Evolutionary conservation across 371 early-diverging fungal genomes (phyloP).

Genomic region (Smittium culicis): DNA sequence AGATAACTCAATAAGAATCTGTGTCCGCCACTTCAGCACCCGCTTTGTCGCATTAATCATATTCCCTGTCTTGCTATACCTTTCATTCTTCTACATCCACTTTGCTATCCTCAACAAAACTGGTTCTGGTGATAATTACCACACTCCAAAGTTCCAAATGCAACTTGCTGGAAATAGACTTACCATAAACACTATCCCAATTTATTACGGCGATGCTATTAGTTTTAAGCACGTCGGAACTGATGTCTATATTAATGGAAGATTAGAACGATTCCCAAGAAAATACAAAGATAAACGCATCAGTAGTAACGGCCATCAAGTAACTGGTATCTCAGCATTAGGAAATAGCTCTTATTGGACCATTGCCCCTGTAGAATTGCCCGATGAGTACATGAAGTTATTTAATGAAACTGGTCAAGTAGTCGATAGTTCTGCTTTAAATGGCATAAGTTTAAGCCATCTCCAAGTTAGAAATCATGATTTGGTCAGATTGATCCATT

Average conservation of each 20-base stretch:
- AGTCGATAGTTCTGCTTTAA: constrained; percentile 14
- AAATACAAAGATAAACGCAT: constrained; percentile 86
- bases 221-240: constrained; percentile 62
- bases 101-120: constrained; percentile 50
- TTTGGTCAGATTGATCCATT: constrained; percentile 54
- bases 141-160: constrained; percentile 77
- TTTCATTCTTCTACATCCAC: constrained; percentile 66
- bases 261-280: constrained; percentile 64
- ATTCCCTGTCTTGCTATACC: constrained; percentile 60
- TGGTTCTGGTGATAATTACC: constrained; percentile 87
- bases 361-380: constrained; percentile 38
- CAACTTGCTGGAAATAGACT: constrained; percentile 59
- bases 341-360: constrained; percentile 54
- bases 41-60: constrained; percentile 55
- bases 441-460: constrained; percentile 26
- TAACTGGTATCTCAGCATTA: constrained; percentile 57
- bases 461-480: constrained; percentile 42
- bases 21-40: constrained; percentile 40
- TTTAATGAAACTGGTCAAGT: background rate
- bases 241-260: constrained; percentile 69
- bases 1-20: constrained; percentile 45
- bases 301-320: constrained; percentile 84
- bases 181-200: constrained; percentile 39
- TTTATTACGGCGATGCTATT: constrained; percentile 70
- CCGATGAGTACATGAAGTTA: constrained; percentile 10